Evolutionary conservation across 768 basidiomycete species (phyloP).

Genomic region (Boletus rex-veris): DNA sequence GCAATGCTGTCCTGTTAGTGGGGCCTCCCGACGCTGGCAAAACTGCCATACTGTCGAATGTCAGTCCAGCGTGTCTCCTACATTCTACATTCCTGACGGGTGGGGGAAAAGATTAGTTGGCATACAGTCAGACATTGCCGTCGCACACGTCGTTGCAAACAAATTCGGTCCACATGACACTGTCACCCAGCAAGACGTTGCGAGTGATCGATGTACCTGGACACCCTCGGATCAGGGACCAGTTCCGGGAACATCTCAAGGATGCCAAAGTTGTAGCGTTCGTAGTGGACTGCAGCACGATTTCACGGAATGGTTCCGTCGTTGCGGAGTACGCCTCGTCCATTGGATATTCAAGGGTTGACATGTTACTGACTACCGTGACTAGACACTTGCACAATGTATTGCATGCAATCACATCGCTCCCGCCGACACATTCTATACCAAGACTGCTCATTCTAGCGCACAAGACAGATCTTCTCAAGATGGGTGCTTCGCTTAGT

Average conservation of each 20-base stretch:
- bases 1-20: slow-evolving; percentile 68
- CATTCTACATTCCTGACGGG: slow-evolving; percentile 4
- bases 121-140: slow-evolving; percentile 57
- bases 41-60: slow-evolving; percentile 71
- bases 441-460: slow-evolving; percentile 67
- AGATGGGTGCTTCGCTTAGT: slow-evolving; percentile 35
- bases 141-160: slow-evolving; percentile 78
- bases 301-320: slow-evolving; percentile 68
- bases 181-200: slow-evolving; percentile 44
- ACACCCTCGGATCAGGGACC: slow-evolving; percentile 76
- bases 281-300: slow-evolving; percentile 74
- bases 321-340: slow-evolving; percentile 71
- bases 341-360: not conserved
- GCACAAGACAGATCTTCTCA: slow-evolving; percentile 75
- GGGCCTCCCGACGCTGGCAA: slow-evolving; percentile 79
- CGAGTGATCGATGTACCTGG: slow-evolving; percentile 76
- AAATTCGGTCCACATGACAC: slow-evolving; percentile 49
- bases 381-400: slow-evolving; percentile 70
- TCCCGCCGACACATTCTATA: slow-evolving; percentile 64
- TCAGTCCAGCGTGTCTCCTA: slow-evolving; percentile 33
- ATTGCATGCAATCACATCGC: slow-evolving; percentile 63
- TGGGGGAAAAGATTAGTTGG: slow-evolving; percentile 45
- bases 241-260: slow-evolving; percentile 62
- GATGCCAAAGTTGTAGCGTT: slow-evolving; percentile 68
- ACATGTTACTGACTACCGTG: slow-evolving; percentile 1